Percentiles rank a stretch among this genome's conserved stretches.
These are phyloP conservation scores for Chlamydomonas schloesseri DNA, from an alignment of 139 green algal genomes.

Conservation along the genomic window DNA sequence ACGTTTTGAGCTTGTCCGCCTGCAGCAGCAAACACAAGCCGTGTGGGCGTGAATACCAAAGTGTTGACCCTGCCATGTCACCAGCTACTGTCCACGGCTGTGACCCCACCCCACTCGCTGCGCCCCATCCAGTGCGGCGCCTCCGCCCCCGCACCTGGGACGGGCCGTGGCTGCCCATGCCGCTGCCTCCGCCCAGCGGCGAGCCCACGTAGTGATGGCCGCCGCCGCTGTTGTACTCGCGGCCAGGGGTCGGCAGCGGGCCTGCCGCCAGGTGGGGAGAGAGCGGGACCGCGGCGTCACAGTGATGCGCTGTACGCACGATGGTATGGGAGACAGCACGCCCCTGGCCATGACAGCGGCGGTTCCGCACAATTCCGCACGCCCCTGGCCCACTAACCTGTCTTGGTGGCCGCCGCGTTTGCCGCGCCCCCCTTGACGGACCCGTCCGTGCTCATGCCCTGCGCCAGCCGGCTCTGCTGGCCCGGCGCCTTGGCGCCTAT, in stretches of 20 bases:
- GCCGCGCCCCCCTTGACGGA: neutral
- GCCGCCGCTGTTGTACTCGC: conserved; percentile 37
- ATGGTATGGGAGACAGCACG: too few species aligned
- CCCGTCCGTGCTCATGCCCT: conserved; percentile 43
- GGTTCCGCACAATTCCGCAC: too few species aligned
- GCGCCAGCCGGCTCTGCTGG: conserved; percentile 38
- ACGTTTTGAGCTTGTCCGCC: conserved; percentile 43
- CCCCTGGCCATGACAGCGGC: too few species aligned
- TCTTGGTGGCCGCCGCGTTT: neutral
- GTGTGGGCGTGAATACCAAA: neutral
- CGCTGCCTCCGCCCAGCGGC: conserved; percentile 9
- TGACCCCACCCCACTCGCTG: too few species aligned
- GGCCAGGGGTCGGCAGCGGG: neutral
- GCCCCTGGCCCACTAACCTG: neutral
- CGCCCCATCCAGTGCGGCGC: too few species aligned
- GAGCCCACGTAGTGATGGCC: conserved; percentile 32
- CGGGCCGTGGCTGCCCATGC: conserved; percentile 23
- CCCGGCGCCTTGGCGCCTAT: conserved; percentile 22
- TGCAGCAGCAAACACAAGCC: too few species aligned
- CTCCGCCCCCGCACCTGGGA: conserved; percentile 38
- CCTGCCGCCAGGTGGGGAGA: neutral
- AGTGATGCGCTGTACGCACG: too few species aligned
- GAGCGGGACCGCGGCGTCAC: too few species aligned
- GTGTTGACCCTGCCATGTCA: neutral
- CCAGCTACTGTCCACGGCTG: too few species aligned